These are phyloP conservation scores for Chloropicon primus DNA, from an alignment of 139 green algal species.

Conservation along the genomic window DNA sequence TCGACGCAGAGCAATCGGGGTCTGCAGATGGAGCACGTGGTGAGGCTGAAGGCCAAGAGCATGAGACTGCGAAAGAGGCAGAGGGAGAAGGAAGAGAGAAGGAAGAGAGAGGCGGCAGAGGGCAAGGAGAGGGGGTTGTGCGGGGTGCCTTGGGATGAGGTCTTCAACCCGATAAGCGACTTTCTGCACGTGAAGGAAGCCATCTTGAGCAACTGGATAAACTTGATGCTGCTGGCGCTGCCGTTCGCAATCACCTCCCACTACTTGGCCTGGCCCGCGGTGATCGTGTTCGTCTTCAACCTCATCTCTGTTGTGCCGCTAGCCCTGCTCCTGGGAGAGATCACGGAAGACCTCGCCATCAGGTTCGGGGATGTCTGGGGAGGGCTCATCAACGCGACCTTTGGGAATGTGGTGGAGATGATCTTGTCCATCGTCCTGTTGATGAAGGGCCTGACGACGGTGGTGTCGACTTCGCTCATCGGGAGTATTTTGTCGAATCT, in stretches of 20 bases:
- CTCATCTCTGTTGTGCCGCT: slow-evolving; percentile 65
- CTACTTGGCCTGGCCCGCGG: background rate
- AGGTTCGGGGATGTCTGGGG: slow-evolving; percentile 55
- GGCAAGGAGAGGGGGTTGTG: background rate
- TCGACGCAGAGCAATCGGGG: background rate
- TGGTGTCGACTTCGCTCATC: slow-evolving; percentile 65
- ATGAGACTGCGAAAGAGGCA: background rate
- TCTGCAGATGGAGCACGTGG: background rate
- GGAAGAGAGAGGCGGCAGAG: background rate
- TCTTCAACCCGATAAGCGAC: background rate
- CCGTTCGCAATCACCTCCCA: background rate
- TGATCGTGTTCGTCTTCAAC: slow-evolving; percentile 29
- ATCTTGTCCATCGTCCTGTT: slow-evolving; percentile 66
- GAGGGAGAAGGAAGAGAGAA: background rate
- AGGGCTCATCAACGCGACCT: slow-evolving; percentile 68
- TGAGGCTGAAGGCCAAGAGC: background rate
- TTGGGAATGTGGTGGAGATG: slow-evolving; percentile 89
- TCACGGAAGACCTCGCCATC: slow-evolving; percentile 75
- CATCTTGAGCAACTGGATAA: background rate
- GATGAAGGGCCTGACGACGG: slow-evolving; percentile 43
- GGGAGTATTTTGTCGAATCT: slow-evolving; percentile 80
- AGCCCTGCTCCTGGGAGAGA: slow-evolving; percentile 69
- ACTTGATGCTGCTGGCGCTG: slow-evolving; percentile 1
- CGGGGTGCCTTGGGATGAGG: background rate
- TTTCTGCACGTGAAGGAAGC: background rate